phyloP scores from a whole-genome alignment of 2,329 filamentous ascomycete genomes.

The Paramyrothecium roridum region DNA sequence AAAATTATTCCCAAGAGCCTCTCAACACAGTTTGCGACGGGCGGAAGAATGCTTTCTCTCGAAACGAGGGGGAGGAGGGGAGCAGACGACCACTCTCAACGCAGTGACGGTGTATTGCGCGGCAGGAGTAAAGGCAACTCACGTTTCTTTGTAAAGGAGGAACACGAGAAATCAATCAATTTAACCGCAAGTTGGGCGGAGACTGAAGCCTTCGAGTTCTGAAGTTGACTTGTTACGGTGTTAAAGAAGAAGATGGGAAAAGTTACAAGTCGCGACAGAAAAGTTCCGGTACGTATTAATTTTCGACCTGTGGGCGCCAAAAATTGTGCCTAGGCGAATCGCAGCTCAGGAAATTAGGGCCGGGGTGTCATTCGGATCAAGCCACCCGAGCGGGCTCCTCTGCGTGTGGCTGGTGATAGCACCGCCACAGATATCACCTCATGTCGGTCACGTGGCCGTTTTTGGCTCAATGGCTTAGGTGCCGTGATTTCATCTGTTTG shows the following conservation, averaged over 20 bases:
- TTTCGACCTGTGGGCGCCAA: slow-evolving; percentile 31
- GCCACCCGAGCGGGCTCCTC: too few relatives aligned
- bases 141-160: slow-evolving; percentile 26
- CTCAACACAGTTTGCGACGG: slow-evolving; percentile 4
- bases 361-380: slow-evolving; percentile 2
- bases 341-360: slow-evolving; percentile 5
- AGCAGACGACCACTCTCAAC: too few relatives aligned
- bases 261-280: slow-evolving; percentile 20
- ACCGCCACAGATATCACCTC: slow-evolving; percentile 17
- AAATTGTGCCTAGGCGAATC: slow-evolving; percentile 12
- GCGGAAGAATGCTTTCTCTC: background rate
- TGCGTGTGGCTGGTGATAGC: slow-evolving; percentile 4
- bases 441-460: slow-evolving; percentile 14
- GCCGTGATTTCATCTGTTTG: slow-evolving; percentile 16
- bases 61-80: background rate
- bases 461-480: slow-evolving; percentile 8
- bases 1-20: background rate
- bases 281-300: slow-evolving; percentile 18
- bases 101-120: background rate
- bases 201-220: slow-evolving; percentile 98
- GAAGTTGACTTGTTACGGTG: slow-evolving; percentile 26
- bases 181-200: slow-evolving; percentile 98
- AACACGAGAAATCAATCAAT: slow-evolving; percentile 98
- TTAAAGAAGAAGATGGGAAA: slow-evolving; percentile 5
- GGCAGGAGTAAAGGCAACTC: slow-evolving; percentile 21